Conservation (phyloP, 106 monocot genomes). For the Cymbidium sinense region DNA sequence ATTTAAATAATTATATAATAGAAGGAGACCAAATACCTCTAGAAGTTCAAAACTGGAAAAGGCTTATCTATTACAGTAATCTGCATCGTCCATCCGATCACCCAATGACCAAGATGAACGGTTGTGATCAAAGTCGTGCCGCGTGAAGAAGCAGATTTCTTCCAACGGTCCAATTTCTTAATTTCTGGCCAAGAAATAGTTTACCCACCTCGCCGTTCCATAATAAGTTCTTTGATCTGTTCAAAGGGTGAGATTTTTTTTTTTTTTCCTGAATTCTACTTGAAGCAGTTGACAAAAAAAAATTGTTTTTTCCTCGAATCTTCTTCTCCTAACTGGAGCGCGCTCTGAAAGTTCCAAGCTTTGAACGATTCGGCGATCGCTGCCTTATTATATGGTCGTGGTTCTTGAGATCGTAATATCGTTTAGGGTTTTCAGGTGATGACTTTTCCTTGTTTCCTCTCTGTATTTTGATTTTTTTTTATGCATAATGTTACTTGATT, state of each 20-base stretch:
- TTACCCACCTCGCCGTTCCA: not conserved
- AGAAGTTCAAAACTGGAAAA: too few species aligned
- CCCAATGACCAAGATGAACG: too few species aligned
- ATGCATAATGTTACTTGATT: too few species aligned
- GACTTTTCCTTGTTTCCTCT: not conserved
- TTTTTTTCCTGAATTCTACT: not conserved
- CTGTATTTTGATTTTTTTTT: not conserved
- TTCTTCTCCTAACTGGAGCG: not conserved
- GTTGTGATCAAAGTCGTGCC: not conserved
- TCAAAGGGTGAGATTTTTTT: not conserved
- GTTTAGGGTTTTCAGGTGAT: not conserved
- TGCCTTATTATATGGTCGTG: not conserved
- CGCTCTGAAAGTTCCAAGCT: not conserved
- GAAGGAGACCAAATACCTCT: too few species aligned
- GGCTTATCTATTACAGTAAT: too few species aligned
- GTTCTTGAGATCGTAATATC: not conserved
- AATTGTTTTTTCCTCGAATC: not conserved
- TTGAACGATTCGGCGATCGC: not conserved
- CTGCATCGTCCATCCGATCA: too few species aligned
- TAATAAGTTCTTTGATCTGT: too few species aligned
- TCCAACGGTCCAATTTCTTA: conserved; percentile 2
- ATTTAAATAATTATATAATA: too few species aligned
- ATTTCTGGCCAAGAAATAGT: not conserved
- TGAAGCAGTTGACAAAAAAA: not conserved
- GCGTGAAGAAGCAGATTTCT: not conserved